phyloP scores from a whole-genome alignment of 768 basidiomycete genomes.

The Collybiopsis luxurians region DNA sequence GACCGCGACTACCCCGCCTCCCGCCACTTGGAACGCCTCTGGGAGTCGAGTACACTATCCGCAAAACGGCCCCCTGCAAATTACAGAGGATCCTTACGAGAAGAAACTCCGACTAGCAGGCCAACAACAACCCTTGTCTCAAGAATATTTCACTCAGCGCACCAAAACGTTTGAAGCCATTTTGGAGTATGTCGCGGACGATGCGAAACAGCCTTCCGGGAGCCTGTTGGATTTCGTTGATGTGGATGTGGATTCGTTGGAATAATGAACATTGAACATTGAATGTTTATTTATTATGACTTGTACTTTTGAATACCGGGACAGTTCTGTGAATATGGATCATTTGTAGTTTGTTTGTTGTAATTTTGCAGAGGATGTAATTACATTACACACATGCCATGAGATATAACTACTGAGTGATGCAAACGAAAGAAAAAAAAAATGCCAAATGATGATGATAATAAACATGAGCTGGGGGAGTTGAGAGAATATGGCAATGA shows the following conservation, averaged over 20 bases:
- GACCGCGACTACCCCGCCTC: background rate
- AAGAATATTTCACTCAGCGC: conserved; percentile 57
- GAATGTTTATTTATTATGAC: too few relatives aligned
- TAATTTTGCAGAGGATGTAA: background rate
- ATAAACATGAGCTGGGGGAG: too few relatives aligned
- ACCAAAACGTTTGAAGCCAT: conserved; percentile 69
- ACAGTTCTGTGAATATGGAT: background rate
- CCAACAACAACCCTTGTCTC: conserved; percentile 28
- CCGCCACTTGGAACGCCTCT: background rate
- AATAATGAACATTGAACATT: too few relatives aligned
- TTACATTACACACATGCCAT: background rate
- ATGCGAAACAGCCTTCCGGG: conserved; percentile 64
- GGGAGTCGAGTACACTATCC: background rate
- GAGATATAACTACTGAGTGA: background rate
- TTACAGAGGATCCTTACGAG: conserved; percentile 23
- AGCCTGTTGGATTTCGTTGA: conserved; percentile 65
- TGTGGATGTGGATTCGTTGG: background rate
- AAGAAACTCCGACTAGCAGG: conserved; percentile 15
- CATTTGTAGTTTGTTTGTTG: too few relatives aligned
- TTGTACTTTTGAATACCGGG: background rate
- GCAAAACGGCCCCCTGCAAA: conserved; percentile 13
- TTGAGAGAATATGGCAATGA: too few relatives aligned
- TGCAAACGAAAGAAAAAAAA: background rate
- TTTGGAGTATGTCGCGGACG: conserved; percentile 58
- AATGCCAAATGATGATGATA: background rate